These are phyloP conservation scores for Aspergillus arachidicola DNA, from an alignment of 2,329 filamentous ascomycete genomes.

Conservation along the genomic window DNA sequence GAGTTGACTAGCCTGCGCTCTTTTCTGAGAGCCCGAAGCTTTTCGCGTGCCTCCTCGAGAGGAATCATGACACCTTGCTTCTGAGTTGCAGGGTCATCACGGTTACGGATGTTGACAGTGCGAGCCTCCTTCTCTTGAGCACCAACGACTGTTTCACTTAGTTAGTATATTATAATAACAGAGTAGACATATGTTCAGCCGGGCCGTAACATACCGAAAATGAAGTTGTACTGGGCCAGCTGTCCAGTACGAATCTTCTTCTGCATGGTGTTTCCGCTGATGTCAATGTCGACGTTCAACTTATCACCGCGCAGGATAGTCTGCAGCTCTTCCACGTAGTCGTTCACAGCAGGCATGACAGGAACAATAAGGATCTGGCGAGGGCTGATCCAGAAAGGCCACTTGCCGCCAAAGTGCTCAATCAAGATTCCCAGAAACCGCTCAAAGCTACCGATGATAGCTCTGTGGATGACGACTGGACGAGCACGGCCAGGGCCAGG, in stretches of 20 bases:
- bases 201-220: slow-evolving; percentile 45
- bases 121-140: slow-evolving; percentile 62
- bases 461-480: slow-evolving; percentile 55
- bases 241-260: slow-evolving; percentile 57
- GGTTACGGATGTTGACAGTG: slow-evolving; percentile 65
- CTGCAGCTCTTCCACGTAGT: slow-evolving; percentile 53
- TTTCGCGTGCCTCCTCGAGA: slow-evolving; percentile 60
- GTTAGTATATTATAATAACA: slow-evolving; percentile 16
- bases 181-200: not conserved
- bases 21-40: slow-evolving; percentile 52
- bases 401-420: slow-evolving; percentile 56
- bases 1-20: slow-evolving; percentile 47
- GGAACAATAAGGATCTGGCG: slow-evolving; percentile 54
- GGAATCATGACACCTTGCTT: slow-evolving; percentile 64
- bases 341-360: slow-evolving; percentile 53
- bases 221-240: slow-evolving; percentile 54
- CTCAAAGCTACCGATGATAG: slow-evolving; percentile 55
- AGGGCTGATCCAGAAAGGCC: slow-evolving; percentile 57
- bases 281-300: slow-evolving; percentile 51
- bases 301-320: slow-evolving; percentile 47
- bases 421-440: slow-evolving; percentile 55
- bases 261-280: slow-evolving; percentile 53
- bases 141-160: slow-evolving; percentile 55
- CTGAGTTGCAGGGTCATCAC: slow-evolving; percentile 64
- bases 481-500: slow-evolving; percentile 48